Evolutionary conservation across 2,329 filamentous ascomycete genomes (phyloP).

Genomic region (Huntiella omanensis): DNA sequence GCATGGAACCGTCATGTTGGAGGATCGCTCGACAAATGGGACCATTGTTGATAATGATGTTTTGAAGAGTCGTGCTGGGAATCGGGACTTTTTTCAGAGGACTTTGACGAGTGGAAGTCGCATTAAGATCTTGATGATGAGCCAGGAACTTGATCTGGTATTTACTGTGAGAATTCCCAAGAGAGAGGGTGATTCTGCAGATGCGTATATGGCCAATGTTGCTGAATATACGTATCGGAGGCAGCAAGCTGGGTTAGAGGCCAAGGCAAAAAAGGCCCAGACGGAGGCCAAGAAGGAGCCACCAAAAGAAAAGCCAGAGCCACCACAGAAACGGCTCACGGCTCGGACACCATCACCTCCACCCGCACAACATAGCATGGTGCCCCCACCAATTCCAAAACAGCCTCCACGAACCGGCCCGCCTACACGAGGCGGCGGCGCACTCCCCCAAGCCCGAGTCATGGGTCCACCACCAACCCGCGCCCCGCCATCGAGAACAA

Average conservation of each 20-base stretch:
- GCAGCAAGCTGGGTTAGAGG: no score
- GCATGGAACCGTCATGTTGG: constrained; percentile 74
- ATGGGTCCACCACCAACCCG: neutral
- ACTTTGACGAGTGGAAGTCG: constrained; percentile 56
- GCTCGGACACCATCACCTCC: neutral
- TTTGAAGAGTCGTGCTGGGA: constrained; percentile 27
- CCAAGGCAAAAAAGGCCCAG: no score
- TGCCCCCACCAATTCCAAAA: neutral
- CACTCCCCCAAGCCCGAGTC: neutral
- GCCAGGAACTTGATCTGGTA: constrained; percentile 39
- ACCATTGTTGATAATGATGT: constrained; percentile 64
- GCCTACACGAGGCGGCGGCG: neutral
- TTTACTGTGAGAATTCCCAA: constrained; percentile 77
- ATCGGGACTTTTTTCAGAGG: constrained; percentile 25
- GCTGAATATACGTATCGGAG: constrained; percentile 26
- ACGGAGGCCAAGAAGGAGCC: neutral
- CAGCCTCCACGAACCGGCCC: neutral
- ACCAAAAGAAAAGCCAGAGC: neutral
- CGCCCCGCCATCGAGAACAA: neutral
- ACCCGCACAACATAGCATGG: neutral
- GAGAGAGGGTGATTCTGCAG: constrained; percentile 45
- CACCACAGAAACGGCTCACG: neutral
- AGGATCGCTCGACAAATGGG: constrained; percentile 91
- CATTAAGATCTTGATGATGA: constrained; percentile 46
- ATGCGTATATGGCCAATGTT: constrained; percentile 50